Percentiles rank a stretch among this genome's conserved stretches.
Conservation (phyloP, 73 alveolate species). For the Symbiodinium pilosum region DNA sequence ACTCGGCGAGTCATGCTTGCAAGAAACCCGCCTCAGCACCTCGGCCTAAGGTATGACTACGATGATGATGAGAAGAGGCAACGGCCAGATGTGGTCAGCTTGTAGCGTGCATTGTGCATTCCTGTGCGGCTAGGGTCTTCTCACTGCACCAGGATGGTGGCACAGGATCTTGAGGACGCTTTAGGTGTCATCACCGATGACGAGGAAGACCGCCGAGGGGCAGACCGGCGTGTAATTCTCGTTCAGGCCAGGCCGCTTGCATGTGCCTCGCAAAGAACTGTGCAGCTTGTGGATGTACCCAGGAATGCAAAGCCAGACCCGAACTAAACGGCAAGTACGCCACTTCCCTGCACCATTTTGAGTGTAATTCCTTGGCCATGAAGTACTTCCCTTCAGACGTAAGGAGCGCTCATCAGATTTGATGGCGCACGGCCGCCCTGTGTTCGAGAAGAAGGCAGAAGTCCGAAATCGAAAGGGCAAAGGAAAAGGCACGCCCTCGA, state of each 20-base stretch:
- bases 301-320: conserved; percentile 82
- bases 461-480: conserved; percentile 1
- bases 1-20: too few species aligned
- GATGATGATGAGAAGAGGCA: conserved; percentile 85
- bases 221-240: conserved; percentile 53
- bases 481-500: background rate
- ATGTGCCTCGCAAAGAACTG: background rate
- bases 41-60: conserved; percentile 58
- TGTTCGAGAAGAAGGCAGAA: conserved; percentile 64
- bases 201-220: conserved; percentile 90
- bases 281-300: background rate
- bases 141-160: conserved; percentile 52
- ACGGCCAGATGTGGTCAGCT: background rate
- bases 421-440: conserved; percentile 82
- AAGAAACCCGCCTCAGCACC: too few species aligned
- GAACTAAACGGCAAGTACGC: conserved; percentile 77
- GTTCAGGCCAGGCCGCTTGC: conserved; percentile 36
- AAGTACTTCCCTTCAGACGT: background rate
- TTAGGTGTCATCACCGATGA: conserved; percentile 89
- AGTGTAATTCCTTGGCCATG: background rate
- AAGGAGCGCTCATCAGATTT: conserved; percentile 52
- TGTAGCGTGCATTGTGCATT: background rate
- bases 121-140: background rate
- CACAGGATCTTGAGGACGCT: conserved; percentile 81
- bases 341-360: background rate